These are phyloP conservation scores for Lentinula lateritia DNA, from an alignment of 768 basidiomycete genomes.

Conservation along the genomic window DNA sequence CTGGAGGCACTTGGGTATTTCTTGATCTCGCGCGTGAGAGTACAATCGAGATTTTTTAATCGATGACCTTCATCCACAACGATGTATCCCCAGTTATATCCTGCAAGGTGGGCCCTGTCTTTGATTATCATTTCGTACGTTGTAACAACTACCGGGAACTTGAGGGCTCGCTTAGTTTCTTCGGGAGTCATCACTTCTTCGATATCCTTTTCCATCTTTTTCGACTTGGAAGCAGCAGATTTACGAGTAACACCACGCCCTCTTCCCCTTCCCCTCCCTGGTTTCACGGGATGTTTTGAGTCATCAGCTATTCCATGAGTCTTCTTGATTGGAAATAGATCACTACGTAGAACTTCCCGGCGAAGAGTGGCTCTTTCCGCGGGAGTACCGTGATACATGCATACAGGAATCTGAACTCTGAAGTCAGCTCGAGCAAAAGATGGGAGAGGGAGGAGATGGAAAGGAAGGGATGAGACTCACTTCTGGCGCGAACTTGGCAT, in stretches of 20 bases:
- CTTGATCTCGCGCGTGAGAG: conserved; percentile 87
- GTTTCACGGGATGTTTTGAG: conserved; percentile 10
- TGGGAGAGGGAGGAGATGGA: conserved; percentile 1
- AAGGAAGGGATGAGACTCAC: conserved; percentile 33
- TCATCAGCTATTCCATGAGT: no score
- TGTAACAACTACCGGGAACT: conserved; percentile 80
- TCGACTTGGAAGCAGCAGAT: neutral
- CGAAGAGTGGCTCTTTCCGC: conserved; percentile 78
- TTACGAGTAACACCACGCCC: conserved; percentile 9
- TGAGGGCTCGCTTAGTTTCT: neutral
- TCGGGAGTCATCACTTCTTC: conserved; percentile 10
- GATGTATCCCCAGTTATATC: conserved; percentile 83
- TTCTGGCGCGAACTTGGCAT: conserved; percentile 73
- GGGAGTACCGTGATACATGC: conserved; percentile 87
- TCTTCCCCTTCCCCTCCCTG: conserved; percentile 1
- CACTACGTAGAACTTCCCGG: conserved; percentile 44
- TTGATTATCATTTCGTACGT: conserved; percentile 93
- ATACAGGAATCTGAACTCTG: conserved; percentile 65
- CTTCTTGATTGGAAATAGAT: conserved; percentile 7
- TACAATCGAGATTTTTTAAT: conserved; percentile 91
- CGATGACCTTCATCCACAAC: conserved; percentile 96
- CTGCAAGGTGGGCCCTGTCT: conserved; percentile 55
- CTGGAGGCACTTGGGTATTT: conserved; percentile 78
- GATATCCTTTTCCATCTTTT: conserved; percentile 8
- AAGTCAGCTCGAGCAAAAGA: neutral